These are phyloP conservation scores for Apium graveolens DNA, from an alignment of 129 eudicot species.

Conservation along the genomic window DNA sequence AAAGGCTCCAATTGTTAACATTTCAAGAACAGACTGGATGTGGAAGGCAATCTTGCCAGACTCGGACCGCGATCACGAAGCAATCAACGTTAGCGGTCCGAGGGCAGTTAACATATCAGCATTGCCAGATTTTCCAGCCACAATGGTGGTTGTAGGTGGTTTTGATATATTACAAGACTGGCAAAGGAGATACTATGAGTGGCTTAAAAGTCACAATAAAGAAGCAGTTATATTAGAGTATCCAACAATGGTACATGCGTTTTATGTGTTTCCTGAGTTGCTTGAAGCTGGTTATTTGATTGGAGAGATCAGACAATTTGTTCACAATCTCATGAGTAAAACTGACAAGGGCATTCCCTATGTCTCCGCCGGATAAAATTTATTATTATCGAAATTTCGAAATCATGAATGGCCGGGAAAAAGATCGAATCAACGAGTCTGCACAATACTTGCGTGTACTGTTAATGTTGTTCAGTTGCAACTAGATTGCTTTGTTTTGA, in stretches of 20 bases:
- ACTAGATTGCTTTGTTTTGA: too few species aligned
- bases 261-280: constrained; percentile 23
- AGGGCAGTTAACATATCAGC: constrained; percentile 22
- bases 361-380: neutral
- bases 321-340: neutral
- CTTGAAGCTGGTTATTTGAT: constrained; percentile 5
- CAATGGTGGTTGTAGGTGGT: constrained; percentile 8
- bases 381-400: too few species aligned
- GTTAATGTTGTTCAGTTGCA: too few species aligned
- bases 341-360: neutral
- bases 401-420: too few species aligned
- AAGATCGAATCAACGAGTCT: too few species aligned
- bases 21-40: constrained; percentile 22
- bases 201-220: constrained; percentile 9
- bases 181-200: constrained; percentile 19
- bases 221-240: constrained; percentile 18
- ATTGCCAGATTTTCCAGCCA: constrained; percentile 4
- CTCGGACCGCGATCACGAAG: constrained; percentile 26
- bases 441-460: too few species aligned
- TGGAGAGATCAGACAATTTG: constrained; percentile 13
- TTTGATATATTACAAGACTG: constrained; percentile 21
- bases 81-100: constrained; percentile 34
- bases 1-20: constrained; percentile 9
- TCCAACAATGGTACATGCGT: constrained; percentile 14
- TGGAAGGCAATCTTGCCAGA: constrained; percentile 34